Conservation (phyloP, 2,329 filamentous ascomycete genomes). For the Drechmeria coniospora region DNA sequence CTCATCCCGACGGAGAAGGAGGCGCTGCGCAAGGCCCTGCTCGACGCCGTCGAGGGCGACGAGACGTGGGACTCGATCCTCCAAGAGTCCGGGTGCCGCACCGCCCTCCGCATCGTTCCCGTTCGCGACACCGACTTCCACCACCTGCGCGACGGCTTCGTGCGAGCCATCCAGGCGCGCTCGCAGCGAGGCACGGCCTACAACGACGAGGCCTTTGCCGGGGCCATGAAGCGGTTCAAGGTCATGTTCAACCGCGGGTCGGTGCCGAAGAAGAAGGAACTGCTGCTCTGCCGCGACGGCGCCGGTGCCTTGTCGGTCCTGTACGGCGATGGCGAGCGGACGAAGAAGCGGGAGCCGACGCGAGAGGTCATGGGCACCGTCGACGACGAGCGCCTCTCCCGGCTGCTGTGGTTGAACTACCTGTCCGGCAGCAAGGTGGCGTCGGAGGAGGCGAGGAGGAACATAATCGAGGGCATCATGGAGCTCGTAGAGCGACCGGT, state of each 20-base stretch:
- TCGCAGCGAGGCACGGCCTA: conserved; percentile 41
- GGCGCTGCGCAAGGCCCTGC: conserved; percentile 48
- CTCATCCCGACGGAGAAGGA: conserved; percentile 73
- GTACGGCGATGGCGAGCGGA: conserved; percentile 44
- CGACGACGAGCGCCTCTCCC: conserved; percentile 62
- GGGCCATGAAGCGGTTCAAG: conserved; percentile 64
- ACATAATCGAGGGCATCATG: conserved; percentile 75
- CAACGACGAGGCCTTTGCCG: conserved; percentile 62
- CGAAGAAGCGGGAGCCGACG: conserved; percentile 21
- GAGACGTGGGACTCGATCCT: conserved; percentile 62
- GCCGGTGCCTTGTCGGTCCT: conserved; percentile 51
- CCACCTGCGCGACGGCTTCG: conserved; percentile 82
- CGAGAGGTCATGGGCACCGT: conserved; percentile 53
- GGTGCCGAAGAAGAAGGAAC: conserved; percentile 64
- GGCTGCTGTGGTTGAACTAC: conserved; percentile 80
- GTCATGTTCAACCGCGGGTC: conserved; percentile 64
- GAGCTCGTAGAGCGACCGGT: conserved; percentile 77
- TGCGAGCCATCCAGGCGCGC: conserved; percentile 65
- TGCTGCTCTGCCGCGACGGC: conserved; percentile 55
- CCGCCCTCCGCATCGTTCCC: conserved; percentile 68
- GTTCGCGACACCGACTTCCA: conserved; percentile 90
- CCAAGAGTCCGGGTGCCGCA: conserved; percentile 51
- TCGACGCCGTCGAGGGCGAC: conserved; percentile 54
- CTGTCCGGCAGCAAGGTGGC: conserved; percentile 75
- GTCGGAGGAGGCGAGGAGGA: conserved; percentile 65